These are phyloP conservation scores for Arthromyces matolae DNA, from an alignment of 768 basidiomycete species.

Conservation along the genomic window DNA sequence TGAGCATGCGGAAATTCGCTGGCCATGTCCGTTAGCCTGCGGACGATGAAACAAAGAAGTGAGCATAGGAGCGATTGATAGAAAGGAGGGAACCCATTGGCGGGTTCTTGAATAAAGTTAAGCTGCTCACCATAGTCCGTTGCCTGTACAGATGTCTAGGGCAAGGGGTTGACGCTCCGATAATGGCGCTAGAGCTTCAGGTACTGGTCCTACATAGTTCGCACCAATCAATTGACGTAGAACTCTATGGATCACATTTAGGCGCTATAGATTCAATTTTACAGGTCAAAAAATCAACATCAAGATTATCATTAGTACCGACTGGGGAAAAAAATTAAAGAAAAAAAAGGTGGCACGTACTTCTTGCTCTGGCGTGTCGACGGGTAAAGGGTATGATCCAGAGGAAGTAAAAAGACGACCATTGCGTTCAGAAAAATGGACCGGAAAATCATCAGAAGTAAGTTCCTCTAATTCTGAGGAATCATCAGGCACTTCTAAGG, in stretches of 20 bases:
- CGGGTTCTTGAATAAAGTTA: slow-evolving; percentile 17
- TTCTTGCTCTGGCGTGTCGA: slow-evolving; percentile 65
- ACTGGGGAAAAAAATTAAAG: not conserved
- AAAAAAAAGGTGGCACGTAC: slow-evolving; percentile 36
- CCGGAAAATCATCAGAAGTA: slow-evolving; percentile 48
- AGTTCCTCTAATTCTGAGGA: slow-evolving; percentile 35
- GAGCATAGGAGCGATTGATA: slow-evolving; percentile 4
- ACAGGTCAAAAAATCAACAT: slow-evolving; percentile 1
- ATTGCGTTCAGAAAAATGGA: slow-evolving; percentile 54
- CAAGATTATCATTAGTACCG: not conserved
- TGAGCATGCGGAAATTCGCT: slow-evolving; percentile 55
- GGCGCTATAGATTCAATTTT: slow-evolving; percentile 38
- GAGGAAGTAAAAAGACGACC: slow-evolving; percentile 66
- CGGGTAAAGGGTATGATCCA: slow-evolving; percentile 70
- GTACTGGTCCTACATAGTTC: slow-evolving; percentile 60
- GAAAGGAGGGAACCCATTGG: slow-evolving; percentile 6
- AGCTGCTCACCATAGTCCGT: slow-evolving; percentile 59
- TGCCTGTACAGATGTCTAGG: slow-evolving; percentile 77
- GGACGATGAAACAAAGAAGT: slow-evolving; percentile 8
- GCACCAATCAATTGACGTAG: slow-evolving; percentile 49
- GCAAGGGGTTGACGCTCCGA: slow-evolving; percentile 44
- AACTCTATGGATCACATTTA: slow-evolving; percentile 46
- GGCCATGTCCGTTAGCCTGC: slow-evolving; percentile 77
- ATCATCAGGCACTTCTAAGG: slow-evolving; percentile 7
- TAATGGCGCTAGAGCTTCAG: slow-evolving; percentile 41